These are phyloP conservation scores for Lichtheimia ramosa DNA, from an alignment of 371 early-diverging fungal species.

Conservation along the genomic window DNA sequence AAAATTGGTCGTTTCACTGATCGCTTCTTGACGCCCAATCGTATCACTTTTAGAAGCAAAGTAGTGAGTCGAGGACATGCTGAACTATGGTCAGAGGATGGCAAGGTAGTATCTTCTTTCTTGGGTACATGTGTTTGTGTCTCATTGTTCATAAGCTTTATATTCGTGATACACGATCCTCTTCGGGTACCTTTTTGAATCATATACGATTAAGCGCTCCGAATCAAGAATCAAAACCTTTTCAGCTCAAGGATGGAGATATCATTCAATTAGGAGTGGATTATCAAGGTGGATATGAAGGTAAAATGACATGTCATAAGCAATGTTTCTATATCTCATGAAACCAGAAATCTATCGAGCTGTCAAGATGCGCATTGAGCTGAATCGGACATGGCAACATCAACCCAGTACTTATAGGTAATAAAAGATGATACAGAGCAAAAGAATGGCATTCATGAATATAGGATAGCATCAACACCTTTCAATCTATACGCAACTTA, in stretches of 20 bases:
- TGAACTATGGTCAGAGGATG: constrained; percentile 69
- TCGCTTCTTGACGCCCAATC: constrained; percentile 30
- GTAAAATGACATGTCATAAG: constrained; percentile 29
- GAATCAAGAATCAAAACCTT: constrained; percentile 72
- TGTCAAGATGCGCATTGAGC: constrained; percentile 27
- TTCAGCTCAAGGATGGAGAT: constrained; percentile 76
- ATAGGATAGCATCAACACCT: constrained; percentile 32
- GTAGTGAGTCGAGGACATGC: constrained; percentile 84
- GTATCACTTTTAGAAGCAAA: constrained; percentile 76
- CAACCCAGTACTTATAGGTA: constrained; percentile 27
- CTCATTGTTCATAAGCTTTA: constrained; percentile 49
- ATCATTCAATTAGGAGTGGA: constrained; percentile 83
- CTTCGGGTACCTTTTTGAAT: constrained; percentile 91
- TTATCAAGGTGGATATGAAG: constrained; percentile 81
- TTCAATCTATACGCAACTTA: constrained; percentile 33
- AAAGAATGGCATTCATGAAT: constrained; percentile 3
- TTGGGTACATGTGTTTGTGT: too few relatives aligned
- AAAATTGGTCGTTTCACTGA: constrained; percentile 81
- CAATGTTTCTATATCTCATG: background rate
- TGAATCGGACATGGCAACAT: constrained; percentile 20
- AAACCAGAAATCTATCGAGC: constrained; percentile 27
- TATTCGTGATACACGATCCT: constrained; percentile 81
- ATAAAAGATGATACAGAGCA: background rate
- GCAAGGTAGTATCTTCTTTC: too few relatives aligned
- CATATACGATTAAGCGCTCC: constrained; percentile 76